Evolutionary conservation across 1,139 yeast species (phyloP).

Genomic region (Schizosaccharomyces versatilis): DNA sequence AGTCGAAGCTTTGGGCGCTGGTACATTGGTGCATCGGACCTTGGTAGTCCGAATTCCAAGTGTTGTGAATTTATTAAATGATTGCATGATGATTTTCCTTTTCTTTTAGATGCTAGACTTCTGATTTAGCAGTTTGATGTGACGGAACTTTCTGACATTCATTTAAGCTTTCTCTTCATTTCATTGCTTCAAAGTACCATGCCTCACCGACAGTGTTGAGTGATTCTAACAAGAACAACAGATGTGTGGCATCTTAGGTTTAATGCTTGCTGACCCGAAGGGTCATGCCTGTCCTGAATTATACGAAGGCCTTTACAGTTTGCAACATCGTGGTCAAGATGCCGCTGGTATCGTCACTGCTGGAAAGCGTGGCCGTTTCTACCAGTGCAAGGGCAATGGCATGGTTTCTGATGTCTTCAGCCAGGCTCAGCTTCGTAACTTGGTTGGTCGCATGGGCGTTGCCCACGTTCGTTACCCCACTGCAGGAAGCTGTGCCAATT

Average conservation of each 20-base stretch:
- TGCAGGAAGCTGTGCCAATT: conserved; percentile 90
- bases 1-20: no score
- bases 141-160: not conserved
- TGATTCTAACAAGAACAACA: not conserved
- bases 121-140: not conserved
- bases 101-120: conserved; percentile 2
- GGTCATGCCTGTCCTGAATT: conserved; percentile 68
- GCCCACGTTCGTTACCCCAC: conserved; percentile 93
- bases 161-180: not conserved
- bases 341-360: conserved; percentile 98
- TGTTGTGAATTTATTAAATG: no score
- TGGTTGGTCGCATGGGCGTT: conserved; percentile 86
- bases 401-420: conserved; percentile 97
- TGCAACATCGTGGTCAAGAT: conserved; percentile 96
- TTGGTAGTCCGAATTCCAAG: no score
- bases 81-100: not conserved
- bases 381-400: conserved; percentile 96
- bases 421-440: conserved; percentile 48
- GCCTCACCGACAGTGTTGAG: not conserved
- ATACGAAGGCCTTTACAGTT: conserved; percentile 76
- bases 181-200: not conserved
- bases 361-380: conserved; percentile 77
- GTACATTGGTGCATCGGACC: no score
- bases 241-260: conserved; percentile 92
- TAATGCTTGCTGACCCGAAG: conserved; percentile 56